Percentiles rank a stretch among this genome's conserved stretches.
These are phyloP conservation scores for Mycena indigotica DNA, from an alignment of 768 basidiomycete genomes.

Conservation along the genomic window DNA sequence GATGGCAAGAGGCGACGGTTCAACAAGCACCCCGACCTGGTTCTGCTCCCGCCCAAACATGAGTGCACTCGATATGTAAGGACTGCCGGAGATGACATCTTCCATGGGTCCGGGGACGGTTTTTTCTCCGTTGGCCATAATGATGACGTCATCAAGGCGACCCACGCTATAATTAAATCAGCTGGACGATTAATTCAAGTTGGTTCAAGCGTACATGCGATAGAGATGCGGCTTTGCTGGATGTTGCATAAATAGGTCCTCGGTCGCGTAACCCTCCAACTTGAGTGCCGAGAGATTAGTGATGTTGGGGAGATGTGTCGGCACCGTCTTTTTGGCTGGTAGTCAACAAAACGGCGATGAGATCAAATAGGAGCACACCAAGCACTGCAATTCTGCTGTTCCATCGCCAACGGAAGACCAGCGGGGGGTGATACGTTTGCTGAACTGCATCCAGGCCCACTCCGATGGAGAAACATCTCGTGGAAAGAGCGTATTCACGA, in stretches of 20 bases:
- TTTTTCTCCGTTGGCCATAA: constrained; percentile 31
- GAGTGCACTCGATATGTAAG: constrained; percentile 3
- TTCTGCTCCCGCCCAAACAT: neutral
- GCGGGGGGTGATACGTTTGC: constrained; percentile 28
- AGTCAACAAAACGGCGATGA: neutral
- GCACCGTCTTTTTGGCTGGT: constrained; percentile 27
- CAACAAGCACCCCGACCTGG: constrained; percentile 22
- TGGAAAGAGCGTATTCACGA: neutral
- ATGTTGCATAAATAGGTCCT: constrained; percentile 32
- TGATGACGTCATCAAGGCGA: constrained; percentile 29
- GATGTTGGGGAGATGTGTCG: constrained; percentile 34
- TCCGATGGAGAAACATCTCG: constrained; percentile 23
- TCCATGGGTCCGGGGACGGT: constrained; percentile 28
- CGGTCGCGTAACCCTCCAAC: constrained; percentile 27
- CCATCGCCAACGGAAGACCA: constrained; percentile 42
- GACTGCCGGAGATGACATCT: constrained; percentile 19
- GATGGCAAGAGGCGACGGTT: constrained; percentile 20
- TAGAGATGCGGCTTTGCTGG: constrained; percentile 31
- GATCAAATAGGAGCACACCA: constrained; percentile 28
- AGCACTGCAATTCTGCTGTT: constrained; percentile 40
- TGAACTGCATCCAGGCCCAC: constrained; percentile 36
- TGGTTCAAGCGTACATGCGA: constrained; percentile 25
- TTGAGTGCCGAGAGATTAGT: constrained; percentile 33
- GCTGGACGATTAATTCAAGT: neutral
- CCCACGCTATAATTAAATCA: constrained; percentile 24